A percentile compares a stretch with the other conserved stretches of the same genome.
These are phyloP conservation scores for Corylus heterophylla DNA, from an alignment of 306 rosid genomes.

Conservation along the genomic window DNA sequence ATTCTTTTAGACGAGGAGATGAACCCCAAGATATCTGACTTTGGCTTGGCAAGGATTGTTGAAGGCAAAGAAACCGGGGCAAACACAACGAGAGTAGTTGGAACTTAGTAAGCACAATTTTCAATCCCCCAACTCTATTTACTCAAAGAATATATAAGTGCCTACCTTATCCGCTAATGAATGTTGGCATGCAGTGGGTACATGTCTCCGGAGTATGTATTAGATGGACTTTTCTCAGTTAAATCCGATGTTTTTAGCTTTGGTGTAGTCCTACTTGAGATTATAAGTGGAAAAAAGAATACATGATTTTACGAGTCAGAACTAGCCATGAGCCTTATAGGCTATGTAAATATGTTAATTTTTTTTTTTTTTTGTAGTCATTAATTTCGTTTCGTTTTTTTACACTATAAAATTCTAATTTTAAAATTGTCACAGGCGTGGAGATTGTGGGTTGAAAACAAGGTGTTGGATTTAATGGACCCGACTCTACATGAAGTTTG, in stretches of 20 bases:
- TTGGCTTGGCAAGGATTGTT: no score
- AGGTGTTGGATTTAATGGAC: slow-evolving; percentile 46
- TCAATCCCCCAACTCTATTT: neutral
- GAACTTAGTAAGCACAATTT: no score
- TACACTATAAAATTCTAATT: neutral
- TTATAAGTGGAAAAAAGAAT: slow-evolving; percentile 53
- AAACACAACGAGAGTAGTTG: no score
- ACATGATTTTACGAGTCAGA: slow-evolving; percentile 39
- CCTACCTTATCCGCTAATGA: no score
- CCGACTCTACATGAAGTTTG: slow-evolving; percentile 30
- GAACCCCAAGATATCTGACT: slow-evolving; percentile 36
- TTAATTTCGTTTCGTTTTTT: no score
- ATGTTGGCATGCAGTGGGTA: slow-evolving; percentile 36
- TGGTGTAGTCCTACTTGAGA: slow-evolving; percentile 55
- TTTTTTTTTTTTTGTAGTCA: neutral
- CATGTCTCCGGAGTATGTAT: slow-evolving; percentile 54
- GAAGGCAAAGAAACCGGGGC: no score
- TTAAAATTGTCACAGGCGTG: slow-evolving; percentile 38
- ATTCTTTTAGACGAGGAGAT: slow-evolving; percentile 39
- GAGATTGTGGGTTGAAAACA: slow-evolving; percentile 47
- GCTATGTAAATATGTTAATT: slow-evolving; percentile 41
- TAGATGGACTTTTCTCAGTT: slow-evolving; percentile 45
- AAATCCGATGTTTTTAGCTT: slow-evolving; percentile 62
- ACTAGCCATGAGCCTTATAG: slow-evolving; percentile 42
- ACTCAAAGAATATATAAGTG: no score